phyloP scores from a whole-genome alignment of 257 asterid genomes.

The Primulina eburnea region DNA sequence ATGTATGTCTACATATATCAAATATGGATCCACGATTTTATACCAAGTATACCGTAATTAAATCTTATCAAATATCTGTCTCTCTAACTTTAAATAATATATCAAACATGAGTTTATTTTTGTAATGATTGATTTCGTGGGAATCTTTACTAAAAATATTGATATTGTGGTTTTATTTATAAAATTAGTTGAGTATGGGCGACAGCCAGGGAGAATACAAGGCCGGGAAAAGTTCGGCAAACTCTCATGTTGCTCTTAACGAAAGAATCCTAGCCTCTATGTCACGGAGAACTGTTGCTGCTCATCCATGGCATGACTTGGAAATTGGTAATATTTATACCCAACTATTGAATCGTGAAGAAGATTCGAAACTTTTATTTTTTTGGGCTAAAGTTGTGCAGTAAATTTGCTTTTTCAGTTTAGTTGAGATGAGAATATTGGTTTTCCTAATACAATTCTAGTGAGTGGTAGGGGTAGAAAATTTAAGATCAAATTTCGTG shows the following conservation, averaged over 20 bases:
- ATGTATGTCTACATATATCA: too few species aligned
- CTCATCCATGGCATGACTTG: conserved; percentile 98
- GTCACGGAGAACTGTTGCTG: conserved; percentile 71
- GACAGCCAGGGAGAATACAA: conserved; percentile 11
- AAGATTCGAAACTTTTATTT: background rate
- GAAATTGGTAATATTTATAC: conserved; percentile 59
- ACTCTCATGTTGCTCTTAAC: conserved; percentile 46
- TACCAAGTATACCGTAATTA: too few species aligned
- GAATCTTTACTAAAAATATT: too few species aligned
- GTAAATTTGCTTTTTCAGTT: background rate
- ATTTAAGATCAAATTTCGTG: background rate
- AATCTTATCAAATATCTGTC: too few species aligned
- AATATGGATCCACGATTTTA: too few species aligned
- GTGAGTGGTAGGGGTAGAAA: background rate
- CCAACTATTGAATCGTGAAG: background rate
- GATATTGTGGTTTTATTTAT: background rate
- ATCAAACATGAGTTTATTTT: too few species aligned
- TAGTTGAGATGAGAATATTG: background rate
- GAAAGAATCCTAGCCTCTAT: conserved; percentile 80
- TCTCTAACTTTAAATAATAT: too few species aligned
- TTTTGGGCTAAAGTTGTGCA: too few species aligned
- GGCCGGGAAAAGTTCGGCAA: conserved; percentile 30
- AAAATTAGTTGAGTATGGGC: conserved; percentile 44
- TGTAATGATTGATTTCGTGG: too few species aligned
- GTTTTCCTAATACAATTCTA: background rate